Conservation (phyloP, 2,329 filamentous ascomycete genomes). For the Davidsoniella eucalypti region DNA sequence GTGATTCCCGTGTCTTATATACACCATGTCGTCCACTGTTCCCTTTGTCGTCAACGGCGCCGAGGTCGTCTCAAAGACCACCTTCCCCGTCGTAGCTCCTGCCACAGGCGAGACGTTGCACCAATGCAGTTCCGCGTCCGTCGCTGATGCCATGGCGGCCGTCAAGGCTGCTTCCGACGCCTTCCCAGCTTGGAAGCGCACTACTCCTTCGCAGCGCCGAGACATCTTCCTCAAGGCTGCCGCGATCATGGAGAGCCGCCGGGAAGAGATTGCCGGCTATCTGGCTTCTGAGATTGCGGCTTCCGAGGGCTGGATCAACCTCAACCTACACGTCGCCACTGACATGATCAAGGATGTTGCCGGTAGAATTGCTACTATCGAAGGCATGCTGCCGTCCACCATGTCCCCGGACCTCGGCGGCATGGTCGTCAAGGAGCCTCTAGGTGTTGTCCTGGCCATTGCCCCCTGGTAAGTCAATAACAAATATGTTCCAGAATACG, state of each 20-base stretch:
- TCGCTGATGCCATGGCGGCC: conserved; percentile 37
- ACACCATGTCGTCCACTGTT: conserved; percentile 14
- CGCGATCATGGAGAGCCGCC: conserved; percentile 42
- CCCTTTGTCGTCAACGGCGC: conserved; percentile 28
- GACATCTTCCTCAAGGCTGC: conserved; percentile 56
- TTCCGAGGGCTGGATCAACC: conserved; percentile 22
- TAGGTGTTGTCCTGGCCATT: conserved; percentile 62
- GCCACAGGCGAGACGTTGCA: conserved; percentile 34
- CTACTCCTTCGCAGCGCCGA: conserved; percentile 42
- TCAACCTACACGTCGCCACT: conserved; percentile 23
- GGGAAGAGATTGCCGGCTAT: conserved; percentile 42
- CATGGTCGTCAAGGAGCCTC: conserved; percentile 58
- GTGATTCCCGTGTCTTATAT: too few species aligned
- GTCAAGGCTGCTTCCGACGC: conserved; percentile 43
- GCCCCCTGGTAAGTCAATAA: conserved; percentile 51
- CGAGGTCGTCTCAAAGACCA: conserved; percentile 28
- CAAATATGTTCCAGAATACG: background rate
- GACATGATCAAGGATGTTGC: conserved; percentile 28
- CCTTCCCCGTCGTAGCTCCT: conserved; percentile 42
- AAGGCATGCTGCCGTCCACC: conserved; percentile 23
- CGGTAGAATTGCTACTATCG: conserved; percentile 24
- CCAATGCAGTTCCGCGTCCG: conserved; percentile 38
- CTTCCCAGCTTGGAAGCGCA: conserved; percentile 51
- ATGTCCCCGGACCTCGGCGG: conserved; percentile 26
- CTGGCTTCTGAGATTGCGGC: conserved; percentile 36